Conservation (phyloP, 164 flowering plant genomes). For the Tetrastigma voinierianum region DNA sequence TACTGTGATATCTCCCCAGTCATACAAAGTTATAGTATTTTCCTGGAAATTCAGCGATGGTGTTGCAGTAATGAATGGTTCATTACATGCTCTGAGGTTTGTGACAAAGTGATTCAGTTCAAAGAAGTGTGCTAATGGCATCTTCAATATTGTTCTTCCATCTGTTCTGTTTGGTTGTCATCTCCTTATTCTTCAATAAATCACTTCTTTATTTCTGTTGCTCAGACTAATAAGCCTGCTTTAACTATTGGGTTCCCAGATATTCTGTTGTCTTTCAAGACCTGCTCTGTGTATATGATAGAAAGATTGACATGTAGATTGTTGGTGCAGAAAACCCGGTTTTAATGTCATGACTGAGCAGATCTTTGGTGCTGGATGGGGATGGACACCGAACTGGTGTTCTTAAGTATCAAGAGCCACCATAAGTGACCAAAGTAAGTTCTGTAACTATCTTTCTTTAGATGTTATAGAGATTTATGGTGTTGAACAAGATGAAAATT, state of each 20-base stretch:
- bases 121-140: not conserved
- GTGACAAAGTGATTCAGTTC: not conserved
- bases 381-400: constrained; percentile 93
- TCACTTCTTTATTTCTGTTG: not conserved
- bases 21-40: too few species aligned
- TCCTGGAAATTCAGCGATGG: too few species aligned
- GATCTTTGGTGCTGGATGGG: constrained; percentile 97
- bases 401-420: constrained; percentile 90
- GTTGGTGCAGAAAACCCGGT: constrained; percentile 98
- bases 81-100: too few species aligned
- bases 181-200: not conserved
- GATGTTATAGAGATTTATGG: not conserved
- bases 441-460: not conserved
- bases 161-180: not conserved
- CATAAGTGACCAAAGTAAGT: constrained; percentile 73
- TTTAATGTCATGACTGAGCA: constrained; percentile 92
- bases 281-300: constrained; percentile 28
- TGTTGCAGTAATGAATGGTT: too few species aligned
- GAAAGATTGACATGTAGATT: constrained; percentile 49
- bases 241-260: too few species aligned
- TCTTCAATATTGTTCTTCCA: too few species aligned
- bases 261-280: too few species aligned
- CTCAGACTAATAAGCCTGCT: not conserved
- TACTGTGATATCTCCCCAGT: too few species aligned
- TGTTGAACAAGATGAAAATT: not conserved